Base-by-base conservation (phyloP, 2,329 filamentous ascomycete genomes). In the Talaromyces sp. region DNA sequence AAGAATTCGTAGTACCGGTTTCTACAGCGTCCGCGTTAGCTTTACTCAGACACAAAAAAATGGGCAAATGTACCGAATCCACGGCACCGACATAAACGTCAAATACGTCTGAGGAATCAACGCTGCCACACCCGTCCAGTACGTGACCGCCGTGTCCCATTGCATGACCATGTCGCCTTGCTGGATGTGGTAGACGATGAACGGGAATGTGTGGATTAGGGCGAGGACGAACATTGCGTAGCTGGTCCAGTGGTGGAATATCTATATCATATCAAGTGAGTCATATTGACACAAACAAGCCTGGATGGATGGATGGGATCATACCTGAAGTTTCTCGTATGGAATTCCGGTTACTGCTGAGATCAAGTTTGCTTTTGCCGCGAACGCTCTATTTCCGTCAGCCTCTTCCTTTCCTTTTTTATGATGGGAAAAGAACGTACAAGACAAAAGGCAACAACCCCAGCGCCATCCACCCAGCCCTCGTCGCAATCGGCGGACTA, bases 1-100 rank as follows among this genome's bases (percentile, higher is more conserved):
- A 87, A 87, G 67, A 85, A 83, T 64, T 88, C 85, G 68, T 87
- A 87, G 65, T 74, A 81, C 0, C 80, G 76, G 58, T 82, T 81
- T 4, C 84, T 84, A 49, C n/a, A 11, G 8, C 30, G 8, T 13
- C 10, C 32, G 4, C 32, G 17, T 56, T 32, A 22, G 25, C 13
- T 51, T 51, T 49, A 6, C 17, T 28, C 47, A 51, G 2, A 27
- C 4, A 27, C 8, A 28, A 13, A 19, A 11, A 10, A 6, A 9
- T 22, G 6, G 11, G 15, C 17, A 22, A 6, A 11, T 30, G n/a
- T 64, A 70, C 69, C 69, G 63, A 55, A 71, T 68, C 64, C 64
- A 67, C 10, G 67, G 65, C 9, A 70, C 57, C 1, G 70, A 71
- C 64, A 69, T 67, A 62, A 85, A 79, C 3, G 82, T 85, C 22